Base-by-base conservation (phyloP, 257 asterid genomes). In the Solanum tarijense region DNA sequence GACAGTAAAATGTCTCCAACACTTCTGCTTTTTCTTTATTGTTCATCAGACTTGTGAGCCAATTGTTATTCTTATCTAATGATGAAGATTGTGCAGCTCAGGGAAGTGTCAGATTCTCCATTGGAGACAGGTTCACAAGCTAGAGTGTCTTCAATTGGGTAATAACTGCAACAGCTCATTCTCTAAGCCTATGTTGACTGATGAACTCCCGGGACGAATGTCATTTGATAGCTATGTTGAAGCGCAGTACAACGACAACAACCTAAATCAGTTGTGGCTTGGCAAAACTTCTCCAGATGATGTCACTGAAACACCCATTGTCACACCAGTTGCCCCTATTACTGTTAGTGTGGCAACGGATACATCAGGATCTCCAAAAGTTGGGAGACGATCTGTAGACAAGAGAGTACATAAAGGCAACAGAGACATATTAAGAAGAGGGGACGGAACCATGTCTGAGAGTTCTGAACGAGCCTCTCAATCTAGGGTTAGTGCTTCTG, bases 41-140 rank as follows among this genome's bases (percentile, higher is more conserved):
- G 20, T 46, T 46, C 85, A 29, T 48, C 41, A 48, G 69, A 29
- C 10, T 48, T 81, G 85, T 46, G 68, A 48, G 69, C 43, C 85
- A 46, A 29, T 31, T 82, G 31, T 10, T 82, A 41, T 48, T 82
- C 71, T 48, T 43, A 86, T 75, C 55, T 68, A 83, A 78, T 88
- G 83, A 35, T 85, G 68, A 84, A 85, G 76, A 88, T 5, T 88
- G 12, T 90, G 93, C 89, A 96, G 98, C 92, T 96, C 98, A 55
- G 99, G 99, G 62, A 92, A 93, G 92, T 96, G 99, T 86, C 98
- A 95, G 92, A 93, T 96, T 86, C 88, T 91, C 90, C 98, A 96
- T 34, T 96, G 99, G 99, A 95, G 99, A 91, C 95, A 93, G 85
- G 91, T 90, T 90, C 98, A 96, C 95, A 96, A 95, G 91, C 96